Evolutionary conservation across 371 early-diverging fungal species (phyloP).

Genomic region (Agmasoma carcini): DNA sequence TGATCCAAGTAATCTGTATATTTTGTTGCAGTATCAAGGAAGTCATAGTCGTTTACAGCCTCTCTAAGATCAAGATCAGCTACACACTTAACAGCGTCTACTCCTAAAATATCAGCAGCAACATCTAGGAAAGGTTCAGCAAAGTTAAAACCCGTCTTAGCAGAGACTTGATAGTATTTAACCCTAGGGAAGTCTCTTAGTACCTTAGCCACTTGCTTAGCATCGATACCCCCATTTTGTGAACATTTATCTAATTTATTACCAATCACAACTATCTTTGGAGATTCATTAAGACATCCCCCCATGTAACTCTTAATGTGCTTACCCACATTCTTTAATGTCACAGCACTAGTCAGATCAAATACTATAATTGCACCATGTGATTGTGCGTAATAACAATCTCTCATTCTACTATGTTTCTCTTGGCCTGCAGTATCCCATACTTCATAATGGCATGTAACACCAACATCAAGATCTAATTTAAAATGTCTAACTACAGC

Average conservation of each 20-base stretch:
- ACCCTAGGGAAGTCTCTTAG: constrained; percentile 60
- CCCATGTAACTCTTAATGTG: constrained; percentile 97
- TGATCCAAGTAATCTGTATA: not conserved
- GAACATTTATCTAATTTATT: constrained; percentile 99
- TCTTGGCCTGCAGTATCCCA: constrained; percentile 99
- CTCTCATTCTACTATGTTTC: constrained; percentile 97
- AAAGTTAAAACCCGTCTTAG: constrained; percentile 97
- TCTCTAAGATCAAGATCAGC: constrained; percentile 89
- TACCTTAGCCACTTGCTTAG: constrained; percentile 77
- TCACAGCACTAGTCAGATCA: constrained; percentile 95
- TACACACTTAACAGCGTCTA: constrained; percentile 80
- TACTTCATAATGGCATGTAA: constrained; percentile 59
- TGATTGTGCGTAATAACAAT: constrained; percentile 98
- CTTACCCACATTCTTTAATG: constrained; percentile 98
- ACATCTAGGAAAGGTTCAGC: constrained; percentile 99
- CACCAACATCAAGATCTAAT: constrained; percentile 75
- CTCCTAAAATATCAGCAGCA: constrained; percentile 82
- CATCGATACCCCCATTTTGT: constrained; percentile 99
- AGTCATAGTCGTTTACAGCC: constrained; percentile 62
- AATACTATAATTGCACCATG: constrained; percentile 99
- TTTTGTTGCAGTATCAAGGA: not conserved
- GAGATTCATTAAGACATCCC: constrained; percentile 64
- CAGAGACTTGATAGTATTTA: constrained; percentile 97
- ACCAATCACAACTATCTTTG: constrained; percentile 83
- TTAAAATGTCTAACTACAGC: constrained; percentile 89